Evolutionary conservation across 345 rosid species (phyloP), one percentile per base, ranked within the genome.

Genomic region (Murraya paniculata): DNA sequence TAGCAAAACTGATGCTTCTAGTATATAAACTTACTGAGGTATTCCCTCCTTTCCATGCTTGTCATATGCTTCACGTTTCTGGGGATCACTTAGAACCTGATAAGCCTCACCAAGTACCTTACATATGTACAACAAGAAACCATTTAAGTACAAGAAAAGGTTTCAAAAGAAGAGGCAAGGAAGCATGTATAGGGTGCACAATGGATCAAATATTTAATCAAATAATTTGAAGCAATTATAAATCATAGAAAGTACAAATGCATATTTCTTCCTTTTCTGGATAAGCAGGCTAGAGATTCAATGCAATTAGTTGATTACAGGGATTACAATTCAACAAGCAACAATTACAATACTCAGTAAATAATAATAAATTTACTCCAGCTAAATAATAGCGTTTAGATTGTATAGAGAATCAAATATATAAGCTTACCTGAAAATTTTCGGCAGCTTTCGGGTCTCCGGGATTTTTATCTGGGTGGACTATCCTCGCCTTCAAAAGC

Each of bases 401-500:
- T 9, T 33, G 13, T 48, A 45, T 1, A 24, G 28, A 64, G 59
- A 31, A 59, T 21, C 61, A 75, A 65, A 67, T 19, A 10, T 31
- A 24, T 16, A 71, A 70, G 68, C 77, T 76, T 66, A 91, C 99
- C 94, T 93, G 98, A 84, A 97, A 97, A 77, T 93, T 97, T 80
- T 79, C 88, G 4, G 98, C 98, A 76, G 99, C 98, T 81, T 86
- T 91, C 50, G 98, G 94, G 83, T 91, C 98, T 33, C 89, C 91
- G 36, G 87, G 96, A 87, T 94, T 97, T 88, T 94, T 97, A 80
- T 97, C 99, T 31, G 99, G 99, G 79, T 97, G 98, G 77, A 97
- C 98, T 82, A 81, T 72, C 80, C 95, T 88, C 80, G 98, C 98
- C 99, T 97, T 88, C 48, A 76, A 60, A 75, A 50, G 36, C 66